These are phyloP conservation scores for Rhytidiadelphus loreus DNA, from an alignment of 225 moss, liverwort and hornwort species.

Conservation along the genomic window DNA sequence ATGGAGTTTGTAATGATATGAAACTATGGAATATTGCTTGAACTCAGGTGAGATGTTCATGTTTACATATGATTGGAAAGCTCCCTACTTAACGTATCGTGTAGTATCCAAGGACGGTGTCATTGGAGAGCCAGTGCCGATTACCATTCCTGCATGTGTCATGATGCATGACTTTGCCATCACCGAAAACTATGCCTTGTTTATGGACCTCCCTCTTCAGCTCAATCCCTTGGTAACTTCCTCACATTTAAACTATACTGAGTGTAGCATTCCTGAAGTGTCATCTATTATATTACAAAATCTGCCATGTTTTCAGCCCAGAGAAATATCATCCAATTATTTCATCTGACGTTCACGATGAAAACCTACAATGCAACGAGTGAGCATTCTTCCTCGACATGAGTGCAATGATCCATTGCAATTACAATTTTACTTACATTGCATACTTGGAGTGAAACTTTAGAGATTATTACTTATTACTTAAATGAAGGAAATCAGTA, in stretches of 20 bases:
- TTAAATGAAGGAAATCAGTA: too few species aligned
- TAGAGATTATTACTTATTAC: too few species aligned
- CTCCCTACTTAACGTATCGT: constrained; percentile 20
- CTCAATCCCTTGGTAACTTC: too few species aligned
- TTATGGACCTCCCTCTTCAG: constrained; percentile 51
- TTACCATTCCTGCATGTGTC: constrained; percentile 37
- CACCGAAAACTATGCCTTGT: constrained; percentile 52
- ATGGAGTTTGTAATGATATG: neutral
- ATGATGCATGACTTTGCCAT: constrained; percentile 15
- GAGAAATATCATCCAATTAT: neutral
- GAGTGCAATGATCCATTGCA: too few species aligned
- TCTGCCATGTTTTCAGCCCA: fast-evolving
- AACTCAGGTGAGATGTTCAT: constrained; percentile 54
- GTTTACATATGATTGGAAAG: constrained; percentile 13
- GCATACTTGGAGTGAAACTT: neutral
- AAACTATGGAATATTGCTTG: neutral
- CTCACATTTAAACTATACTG: neutral
- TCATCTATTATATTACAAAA: neutral
- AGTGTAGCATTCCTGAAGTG: neutral
- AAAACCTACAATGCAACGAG: neutral
- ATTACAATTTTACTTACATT: too few species aligned
- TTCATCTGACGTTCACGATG: neutral
- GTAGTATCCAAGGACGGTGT: constrained; percentile 49
- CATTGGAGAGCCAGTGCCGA: constrained; percentile 26
- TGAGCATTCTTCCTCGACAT: too few species aligned